Conservation (phyloP, 208 protist genomes). For the Leishmania martiniquensis region DNA sequence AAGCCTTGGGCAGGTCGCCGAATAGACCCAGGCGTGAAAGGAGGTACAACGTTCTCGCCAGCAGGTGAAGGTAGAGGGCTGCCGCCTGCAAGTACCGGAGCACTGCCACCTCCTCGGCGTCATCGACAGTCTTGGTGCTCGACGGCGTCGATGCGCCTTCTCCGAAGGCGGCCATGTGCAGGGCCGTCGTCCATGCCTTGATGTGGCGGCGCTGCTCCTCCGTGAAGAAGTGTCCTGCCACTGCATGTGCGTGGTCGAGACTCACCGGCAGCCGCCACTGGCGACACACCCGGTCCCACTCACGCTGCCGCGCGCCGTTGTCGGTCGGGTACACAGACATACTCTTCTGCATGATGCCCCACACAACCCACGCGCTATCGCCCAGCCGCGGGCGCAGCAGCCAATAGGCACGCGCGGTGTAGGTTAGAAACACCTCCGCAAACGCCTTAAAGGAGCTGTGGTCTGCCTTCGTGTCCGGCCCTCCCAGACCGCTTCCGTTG, state of each 20-base stretch:
- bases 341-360: slow-evolving; percentile 28
- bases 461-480: neutral
- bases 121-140: neutral
- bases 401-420: slow-evolving; percentile 67
- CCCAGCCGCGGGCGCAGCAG: slow-evolving; percentile 64
- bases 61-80: slow-evolving; percentile 69
- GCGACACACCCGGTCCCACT: slow-evolving; percentile 32
- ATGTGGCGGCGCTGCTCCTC: slow-evolving; percentile 22
- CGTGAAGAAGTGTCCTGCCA: slow-evolving; percentile 41
- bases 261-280: slow-evolving; percentile 47
- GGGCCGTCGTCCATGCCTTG: slow-evolving; percentile 12
- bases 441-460: slow-evolving; percentile 32
- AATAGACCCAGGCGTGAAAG: slow-evolving; percentile 44
- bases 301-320: slow-evolving; percentile 23
- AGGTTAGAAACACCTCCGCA: slow-evolving; percentile 54
- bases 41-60: slow-evolving; percentile 43
- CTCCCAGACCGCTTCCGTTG: neutral
- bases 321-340: slow-evolving; percentile 20
- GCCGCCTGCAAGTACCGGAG: slow-evolving; percentile 61
- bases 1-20: slow-evolving; percentile 28
- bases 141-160: neutral
- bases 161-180: slow-evolving; percentile 1
- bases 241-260: slow-evolving; percentile 35
- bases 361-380: slow-evolving; percentile 52
- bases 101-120: slow-evolving; percentile 42